phyloP scores from a whole-genome alignment of 805 yeast genomes.

The Ogataea ganodermae region DNA sequence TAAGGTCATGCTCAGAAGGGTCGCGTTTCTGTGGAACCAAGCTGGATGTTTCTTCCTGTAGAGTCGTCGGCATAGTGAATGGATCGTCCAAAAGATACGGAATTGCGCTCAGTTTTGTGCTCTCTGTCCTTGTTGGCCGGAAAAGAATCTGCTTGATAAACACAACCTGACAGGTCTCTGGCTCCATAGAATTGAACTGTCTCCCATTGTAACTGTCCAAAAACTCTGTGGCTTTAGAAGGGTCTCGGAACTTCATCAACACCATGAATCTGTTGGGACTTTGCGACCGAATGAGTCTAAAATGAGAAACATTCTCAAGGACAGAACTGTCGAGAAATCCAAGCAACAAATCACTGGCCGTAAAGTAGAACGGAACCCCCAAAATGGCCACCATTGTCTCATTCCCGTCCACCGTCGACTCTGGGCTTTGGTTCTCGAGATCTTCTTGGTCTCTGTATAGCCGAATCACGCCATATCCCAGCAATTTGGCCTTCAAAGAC shows the following conservation, averaged over 20 bases:
- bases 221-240: slow-evolving; percentile 60
- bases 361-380: slow-evolving; percentile 86
- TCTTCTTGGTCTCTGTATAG: slow-evolving; percentile 57
- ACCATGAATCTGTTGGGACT: slow-evolving; percentile 73
- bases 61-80: slow-evolving; percentile 44
- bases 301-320: slow-evolving; percentile 60
- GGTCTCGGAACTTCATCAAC: slow-evolving; percentile 67
- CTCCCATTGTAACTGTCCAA: slow-evolving; percentile 68
- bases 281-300: slow-evolving; percentile 68
- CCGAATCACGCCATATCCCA: slow-evolving; percentile 76
- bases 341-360: slow-evolving; percentile 72
- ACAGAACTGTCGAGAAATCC: slow-evolving; percentile 75
- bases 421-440: slow-evolving; percentile 21
- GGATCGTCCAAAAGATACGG: slow-evolving; percentile 78
- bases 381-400: slow-evolving; percentile 73
- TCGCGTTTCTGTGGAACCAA: not conserved
- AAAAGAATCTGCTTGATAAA: slow-evolving; percentile 63
- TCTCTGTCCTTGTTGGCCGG: slow-evolving; percentile 33
- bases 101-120: slow-evolving; percentile 36
- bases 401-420: slow-evolving; percentile 42
- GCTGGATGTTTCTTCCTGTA: not conserved
- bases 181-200: slow-evolving; percentile 82
- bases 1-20: slow-evolving; percentile 10
- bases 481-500: slow-evolving; percentile 59
- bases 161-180: slow-evolving; percentile 80